Percentiles rank a stretch among this genome's conserved stretches.
Conservation (phyloP, 805 yeast species). For the Torulaspora maleeae region DNA sequence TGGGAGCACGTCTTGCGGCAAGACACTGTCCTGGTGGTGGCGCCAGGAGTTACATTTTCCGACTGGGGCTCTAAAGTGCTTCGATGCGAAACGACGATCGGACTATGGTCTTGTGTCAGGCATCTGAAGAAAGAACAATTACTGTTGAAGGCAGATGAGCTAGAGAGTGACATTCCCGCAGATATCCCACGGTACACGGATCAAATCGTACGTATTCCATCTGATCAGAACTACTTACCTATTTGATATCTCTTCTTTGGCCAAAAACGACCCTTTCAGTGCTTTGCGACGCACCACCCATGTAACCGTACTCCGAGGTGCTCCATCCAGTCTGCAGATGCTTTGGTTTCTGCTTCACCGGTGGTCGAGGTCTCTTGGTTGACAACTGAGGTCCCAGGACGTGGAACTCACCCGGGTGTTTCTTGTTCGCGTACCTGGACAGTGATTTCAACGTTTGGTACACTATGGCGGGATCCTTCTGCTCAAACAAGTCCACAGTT, state of each 20-base stretch:
- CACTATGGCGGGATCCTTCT: slow-evolving; percentile 72
- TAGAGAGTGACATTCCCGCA: slow-evolving; percentile 27
- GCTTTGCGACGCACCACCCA: slow-evolving; percentile 52
- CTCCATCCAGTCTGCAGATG: slow-evolving; percentile 48
- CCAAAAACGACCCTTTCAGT: slow-evolving; percentile 54
- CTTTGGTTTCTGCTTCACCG: slow-evolving; percentile 52
- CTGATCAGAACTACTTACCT: neutral
- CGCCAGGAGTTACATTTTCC: slow-evolving; percentile 27
- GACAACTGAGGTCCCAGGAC: slow-evolving; percentile 57
- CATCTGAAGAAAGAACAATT: slow-evolving; percentile 42
- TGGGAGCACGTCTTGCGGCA: slow-evolving; percentile 21
- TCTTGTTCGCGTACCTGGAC: slow-evolving; percentile 60
- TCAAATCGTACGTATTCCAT: slow-evolving; percentile 18
- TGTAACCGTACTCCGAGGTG: slow-evolving; percentile 54
- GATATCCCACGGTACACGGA: slow-evolving; percentile 32
- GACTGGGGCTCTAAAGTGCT: slow-evolving; percentile 36
- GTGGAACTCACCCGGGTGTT: slow-evolving; percentile 45
- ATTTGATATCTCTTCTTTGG: slow-evolving; percentile 43
- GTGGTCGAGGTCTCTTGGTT: slow-evolving; percentile 45
- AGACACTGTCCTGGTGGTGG: slow-evolving; percentile 36
- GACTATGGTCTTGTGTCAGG: slow-evolving; percentile 53
- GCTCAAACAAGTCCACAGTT: slow-evolving; percentile 69
- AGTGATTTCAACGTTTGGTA: slow-evolving; percentile 68
- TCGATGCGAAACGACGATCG: slow-evolving; percentile 44
- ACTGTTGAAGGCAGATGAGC: slow-evolving; percentile 29